Evolutionary conservation across 106 monocot genomes (phyloP).

Genomic region (Dendrobium catenatum): DNA sequence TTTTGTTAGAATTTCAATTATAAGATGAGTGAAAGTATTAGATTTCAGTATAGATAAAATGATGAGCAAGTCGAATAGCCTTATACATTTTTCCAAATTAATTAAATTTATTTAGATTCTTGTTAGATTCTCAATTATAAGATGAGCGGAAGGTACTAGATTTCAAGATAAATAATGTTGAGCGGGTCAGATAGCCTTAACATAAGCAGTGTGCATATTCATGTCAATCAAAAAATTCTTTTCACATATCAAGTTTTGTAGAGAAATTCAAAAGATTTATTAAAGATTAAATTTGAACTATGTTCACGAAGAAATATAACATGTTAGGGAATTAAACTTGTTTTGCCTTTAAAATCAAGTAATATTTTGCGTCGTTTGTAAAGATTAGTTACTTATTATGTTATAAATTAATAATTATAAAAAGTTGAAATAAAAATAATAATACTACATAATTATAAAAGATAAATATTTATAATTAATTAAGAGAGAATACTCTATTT

Average conservation of each 20-base stretch:
- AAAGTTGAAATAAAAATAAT: too few species aligned
- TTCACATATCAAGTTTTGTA: slow-evolving; percentile 86
- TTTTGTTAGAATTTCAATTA: slow-evolving; percentile 79
- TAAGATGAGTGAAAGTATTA: slow-evolving; percentile 87
- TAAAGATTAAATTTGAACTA: background rate
- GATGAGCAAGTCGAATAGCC: slow-evolving; percentile 52
- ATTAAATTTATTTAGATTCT: slow-evolving; percentile 58
- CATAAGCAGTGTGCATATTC: too few species aligned
- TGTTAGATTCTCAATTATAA: slow-evolving; percentile 75
- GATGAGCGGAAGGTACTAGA: slow-evolving; percentile 90
- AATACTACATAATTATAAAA: too few species aligned
- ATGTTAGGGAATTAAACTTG: slow-evolving; percentile 5
- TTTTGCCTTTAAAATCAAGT: slow-evolving; percentile 21
- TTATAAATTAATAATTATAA: too few species aligned
- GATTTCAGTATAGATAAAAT: slow-evolving; percentile 93
- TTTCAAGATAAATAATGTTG: slow-evolving; percentile 95
- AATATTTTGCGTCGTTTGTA: too few species aligned
- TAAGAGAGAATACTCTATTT: too few species aligned
- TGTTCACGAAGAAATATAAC: background rate
- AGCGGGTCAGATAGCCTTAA: slow-evolving; percentile 49
- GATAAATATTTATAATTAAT: too few species aligned
- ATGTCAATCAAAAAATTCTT: slow-evolving; percentile 41
- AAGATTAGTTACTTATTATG: too few species aligned
- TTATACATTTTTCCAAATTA: too few species aligned
- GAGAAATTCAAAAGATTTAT: background rate